Evolutionary conservation across 140 eudicot species (phyloP), one percentile per base, ranked within the genome.

Genomic region (Erigeron philadelphicus): DNA sequence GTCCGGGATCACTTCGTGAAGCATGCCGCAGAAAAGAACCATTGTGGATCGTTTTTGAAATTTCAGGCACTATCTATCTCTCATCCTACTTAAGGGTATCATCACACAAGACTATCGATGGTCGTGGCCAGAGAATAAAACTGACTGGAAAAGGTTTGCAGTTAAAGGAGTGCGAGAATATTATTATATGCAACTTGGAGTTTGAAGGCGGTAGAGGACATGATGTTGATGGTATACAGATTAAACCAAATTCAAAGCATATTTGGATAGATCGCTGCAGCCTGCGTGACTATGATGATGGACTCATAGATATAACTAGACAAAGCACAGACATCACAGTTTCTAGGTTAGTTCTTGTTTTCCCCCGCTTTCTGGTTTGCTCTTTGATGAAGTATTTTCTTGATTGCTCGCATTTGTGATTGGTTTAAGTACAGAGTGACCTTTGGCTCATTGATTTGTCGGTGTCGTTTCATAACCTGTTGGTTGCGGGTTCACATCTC

Each of bases 191-290:
- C 86, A 90, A 84, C 76, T 74, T 90, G 71, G 86, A 85, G 75
- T 82, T 88, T 54, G 97, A 88, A 80, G 95, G 87, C 12, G 97
- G 97, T 44, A 82, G 90, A 76, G 96, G 97, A 21, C 82, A 85
- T 71, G 97, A 90, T 81, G 89, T 88, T 61, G 97, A 90, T 77
- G 96, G 88, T 35, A 88, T 88, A 67, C 97, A 90, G 60, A 90
- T 90, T 48, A 90, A 90, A 81, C 97, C 96, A 1, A 88, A 84
- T 64, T 88, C 97, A 15, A 84, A 72, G 79, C 81, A 91, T 68
- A 88, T 91, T 53, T 86, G 96, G 97, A 91, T 91, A 6, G 97
- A 88, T 76, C 92, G 96, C 43, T 88, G 97, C 64, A 84, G 89
- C 76, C 82, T 91, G 41, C 76, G 77, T 55, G 96, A 88, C 77